A percentile compares a stretch with the other conserved stretches of the same genome.
Conservation (phyloP, 2,329 filamentous ascomycete genomes). For the Rasamsonia emersonii region DNA sequence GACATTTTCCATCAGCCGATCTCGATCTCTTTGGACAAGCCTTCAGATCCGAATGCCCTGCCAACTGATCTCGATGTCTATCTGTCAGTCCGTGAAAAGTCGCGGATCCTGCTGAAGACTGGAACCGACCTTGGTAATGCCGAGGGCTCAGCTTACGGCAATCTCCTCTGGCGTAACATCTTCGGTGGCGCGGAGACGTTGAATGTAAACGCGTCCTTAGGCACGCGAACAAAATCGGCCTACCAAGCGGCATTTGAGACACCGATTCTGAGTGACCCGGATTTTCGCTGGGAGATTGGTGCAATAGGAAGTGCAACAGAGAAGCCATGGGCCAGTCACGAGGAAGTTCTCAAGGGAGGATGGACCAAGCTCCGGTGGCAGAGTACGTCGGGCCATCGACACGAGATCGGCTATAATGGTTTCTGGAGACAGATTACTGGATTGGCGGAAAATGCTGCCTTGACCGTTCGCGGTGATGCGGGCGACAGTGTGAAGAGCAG, state of each 20-base stretch:
- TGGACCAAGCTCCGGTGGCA: slow-evolving; percentile 70
- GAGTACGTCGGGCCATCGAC: slow-evolving; percentile 54
- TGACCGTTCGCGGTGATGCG: slow-evolving; percentile 72
- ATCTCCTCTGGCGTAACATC: slow-evolving; percentile 79
- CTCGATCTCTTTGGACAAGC: slow-evolving; percentile 71
- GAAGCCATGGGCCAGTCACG: slow-evolving; percentile 89
- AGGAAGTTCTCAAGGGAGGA: slow-evolving; percentile 75
- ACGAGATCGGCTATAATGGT: slow-evolving; percentile 71
- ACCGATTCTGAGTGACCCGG: slow-evolving; percentile 75
- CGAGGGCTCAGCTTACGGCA: slow-evolving; percentile 88
- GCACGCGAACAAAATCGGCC: slow-evolving; percentile 82
- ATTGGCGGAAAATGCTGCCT: slow-evolving; percentile 65
- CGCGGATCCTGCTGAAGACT: slow-evolving; percentile 79
- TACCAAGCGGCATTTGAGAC: slow-evolving; percentile 82
- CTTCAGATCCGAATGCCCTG: slow-evolving; percentile 60
- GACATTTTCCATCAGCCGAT: slow-evolving; percentile 83
- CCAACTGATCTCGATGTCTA: slow-evolving; percentile 75
- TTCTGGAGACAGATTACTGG: slow-evolving; percentile 85
- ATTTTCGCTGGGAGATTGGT: slow-evolving; percentile 69
- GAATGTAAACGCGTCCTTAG: slow-evolving; percentile 76
- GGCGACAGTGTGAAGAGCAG: slow-evolving; percentile 88
- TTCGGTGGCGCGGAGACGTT: slow-evolving; percentile 90
- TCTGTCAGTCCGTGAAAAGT: slow-evolving; percentile 68
- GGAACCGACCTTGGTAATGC: slow-evolving; percentile 90
- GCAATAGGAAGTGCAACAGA: slow-evolving; percentile 74